Evolutionary conservation across 768 basidiomycete species (phyloP).

Genomic region (Boletus insuetus): DNA sequence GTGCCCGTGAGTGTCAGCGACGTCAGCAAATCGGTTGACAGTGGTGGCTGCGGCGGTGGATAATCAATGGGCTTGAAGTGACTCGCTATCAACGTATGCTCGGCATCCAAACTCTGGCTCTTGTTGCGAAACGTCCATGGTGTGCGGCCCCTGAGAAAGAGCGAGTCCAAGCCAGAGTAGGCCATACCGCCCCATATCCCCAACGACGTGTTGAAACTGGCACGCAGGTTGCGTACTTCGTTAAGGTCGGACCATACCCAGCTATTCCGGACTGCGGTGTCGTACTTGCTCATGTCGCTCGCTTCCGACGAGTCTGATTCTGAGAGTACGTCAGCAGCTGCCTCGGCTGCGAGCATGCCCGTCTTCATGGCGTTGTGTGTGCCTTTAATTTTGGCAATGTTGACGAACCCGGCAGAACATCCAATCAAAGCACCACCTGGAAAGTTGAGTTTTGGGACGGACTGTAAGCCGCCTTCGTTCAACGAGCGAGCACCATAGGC

Average conservation of each 20-base stretch:
- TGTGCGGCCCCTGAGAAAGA: slow-evolving; percentile 78
- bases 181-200: slow-evolving; percentile 85
- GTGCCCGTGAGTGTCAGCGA: slow-evolving; percentile 88
- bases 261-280: slow-evolving; percentile 62
- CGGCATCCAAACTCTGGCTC: slow-evolving; percentile 54
- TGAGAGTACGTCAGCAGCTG: slow-evolving; percentile 64
- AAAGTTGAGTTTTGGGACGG: slow-evolving; percentile 81
- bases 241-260: slow-evolving; percentile 87
- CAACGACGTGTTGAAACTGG: slow-evolving; percentile 77
- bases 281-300: slow-evolving; percentile 72
- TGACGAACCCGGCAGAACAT: slow-evolving; percentile 94
- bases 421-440: slow-evolving; percentile 95
- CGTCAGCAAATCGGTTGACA: slow-evolving; percentile 92
- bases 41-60: slow-evolving; percentile 81
- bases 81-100: slow-evolving; percentile 66
- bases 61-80: slow-evolving; percentile 77
- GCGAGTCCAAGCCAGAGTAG: slow-evolving; percentile 86
- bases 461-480: slow-evolving; percentile 93
- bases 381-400: slow-evolving; percentile 97
- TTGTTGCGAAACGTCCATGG: slow-evolving; percentile 91
- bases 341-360: slow-evolving; percentile 94
- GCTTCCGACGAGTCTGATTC: slow-evolving; percentile 14
- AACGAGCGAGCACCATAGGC: slow-evolving; percentile 89
- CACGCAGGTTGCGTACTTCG: slow-evolving; percentile 89
- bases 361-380: slow-evolving; percentile 99